Evolutionary conservation across 2,329 filamentous ascomycete species (phyloP), one percentile per base, ranked within the genome.

Genomic region (Zymoseptoria ardabiliae): DNA sequence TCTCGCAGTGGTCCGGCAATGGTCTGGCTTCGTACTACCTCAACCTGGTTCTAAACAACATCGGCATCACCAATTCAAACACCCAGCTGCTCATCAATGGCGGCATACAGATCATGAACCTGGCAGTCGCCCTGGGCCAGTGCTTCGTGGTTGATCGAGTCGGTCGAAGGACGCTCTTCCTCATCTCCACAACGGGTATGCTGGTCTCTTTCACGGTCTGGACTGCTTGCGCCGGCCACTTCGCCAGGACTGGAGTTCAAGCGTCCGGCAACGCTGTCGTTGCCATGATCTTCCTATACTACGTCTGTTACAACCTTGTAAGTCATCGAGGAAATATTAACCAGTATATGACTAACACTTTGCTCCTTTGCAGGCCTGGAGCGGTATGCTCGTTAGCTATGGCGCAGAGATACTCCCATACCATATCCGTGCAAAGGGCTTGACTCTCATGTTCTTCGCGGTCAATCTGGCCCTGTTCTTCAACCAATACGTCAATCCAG

Each of bases 51-150:
- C 62, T 75, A 52, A 64, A 73, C 50, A 57, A 62, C n/a, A 70
- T 74, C 49, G 74, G 73, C 45, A 70, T 75, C 61, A 73, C 67
- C 28, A 65, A 70, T 57, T 60, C 65, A 50, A 68, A 69, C 58
- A 72, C 70, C 13, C 74, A 77, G 64, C 70, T 75, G 2, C 63
- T 75, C 35, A 77, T 79, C 66, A 78, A 78, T 58, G 74, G 74
- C 50, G 66, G 70, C 57, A 79, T 87, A 65, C 85, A 85, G 70
- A 85, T 85, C 64, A 83, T 85, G 63, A 83, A 83, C 58, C 80
- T 80, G 6, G 78, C 86, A 51, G 78, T 82, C 5, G 83, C 84
- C 10, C 78, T 84, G 60, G 65, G 70, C 54, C 63, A 67, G 45
- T 70, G 68, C 57, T 71, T 74, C 60, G 67, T 73, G 53, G 72